Percentiles rank a stretch among this genome's conserved stretches.
Conservation (phyloP, 441 rosid species). For the Viola pubescens region DNA sequence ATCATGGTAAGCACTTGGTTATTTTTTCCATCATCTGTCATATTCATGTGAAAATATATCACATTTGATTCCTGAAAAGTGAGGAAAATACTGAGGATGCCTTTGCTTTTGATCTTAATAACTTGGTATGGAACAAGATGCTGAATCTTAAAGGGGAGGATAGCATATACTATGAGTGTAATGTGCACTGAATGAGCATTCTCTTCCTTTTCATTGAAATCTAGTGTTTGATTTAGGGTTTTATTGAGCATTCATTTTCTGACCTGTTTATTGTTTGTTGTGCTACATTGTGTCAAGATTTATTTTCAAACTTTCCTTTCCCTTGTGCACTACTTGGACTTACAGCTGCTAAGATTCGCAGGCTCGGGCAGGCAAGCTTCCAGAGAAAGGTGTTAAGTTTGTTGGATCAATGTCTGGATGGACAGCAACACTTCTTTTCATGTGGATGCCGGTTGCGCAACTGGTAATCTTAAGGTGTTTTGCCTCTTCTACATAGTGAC, state of each 20-base stretch:
- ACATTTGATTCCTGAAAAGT: background rate
- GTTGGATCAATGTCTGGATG: constrained; percentile 77
- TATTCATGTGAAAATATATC: background rate
- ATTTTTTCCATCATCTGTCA: background rate
- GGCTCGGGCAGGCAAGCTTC: constrained; percentile 71
- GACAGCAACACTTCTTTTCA: constrained; percentile 95
- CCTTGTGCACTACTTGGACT: constrained; percentile 12
- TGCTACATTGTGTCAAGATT: background rate
- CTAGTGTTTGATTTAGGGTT: no score
- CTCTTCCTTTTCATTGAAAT: background rate
- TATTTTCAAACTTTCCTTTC: background rate
- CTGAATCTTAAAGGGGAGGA: background rate
- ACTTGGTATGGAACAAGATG: background rate
- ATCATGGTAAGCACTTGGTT: constrained; percentile 47
- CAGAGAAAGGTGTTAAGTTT: constrained; percentile 56
- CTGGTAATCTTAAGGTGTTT: constrained; percentile 40
- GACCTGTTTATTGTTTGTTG: no score
- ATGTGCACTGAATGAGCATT: background rate
- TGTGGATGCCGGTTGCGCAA: constrained; percentile 96
- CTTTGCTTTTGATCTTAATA: constrained; percentile 1
- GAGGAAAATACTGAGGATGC: background rate
- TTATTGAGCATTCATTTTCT: no score
- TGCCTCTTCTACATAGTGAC: constrained; percentile 2
- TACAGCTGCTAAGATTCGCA: constrained; percentile 38
- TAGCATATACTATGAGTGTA: background rate